A percentile compares a stretch with the other conserved stretches of the same genome.
Conservation (phyloP, 345 rosid genomes). For the Populus alba region DNA sequence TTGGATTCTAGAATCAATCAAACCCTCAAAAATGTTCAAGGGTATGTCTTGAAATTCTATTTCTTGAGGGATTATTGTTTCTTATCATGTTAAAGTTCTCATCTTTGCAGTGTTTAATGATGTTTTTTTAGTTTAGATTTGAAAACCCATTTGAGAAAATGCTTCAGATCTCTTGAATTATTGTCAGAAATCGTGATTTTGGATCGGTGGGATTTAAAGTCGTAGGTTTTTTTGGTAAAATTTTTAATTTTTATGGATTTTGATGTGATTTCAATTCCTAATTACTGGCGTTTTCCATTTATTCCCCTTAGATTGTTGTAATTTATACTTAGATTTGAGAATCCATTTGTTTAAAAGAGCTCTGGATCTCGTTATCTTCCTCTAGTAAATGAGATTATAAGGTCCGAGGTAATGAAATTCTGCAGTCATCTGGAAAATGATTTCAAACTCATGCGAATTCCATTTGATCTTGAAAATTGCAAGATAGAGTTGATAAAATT, state of each 20-base stretch:
- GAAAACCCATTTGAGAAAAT: conserved; percentile 9
- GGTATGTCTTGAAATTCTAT: conserved; percentile 33
- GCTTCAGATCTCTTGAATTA: conserved; percentile 25
- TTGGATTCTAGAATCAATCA: conserved; percentile 86
- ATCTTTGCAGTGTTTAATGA: conserved; percentile 19
- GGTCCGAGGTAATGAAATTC: not conserved
- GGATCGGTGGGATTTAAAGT: not conserved
- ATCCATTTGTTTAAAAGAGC: not conserved
- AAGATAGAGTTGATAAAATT: not conserved
- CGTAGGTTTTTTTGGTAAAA: not conserved
- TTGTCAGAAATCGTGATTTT: not conserved
- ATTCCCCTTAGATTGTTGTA: not conserved
- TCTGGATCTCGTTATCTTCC: not conserved
- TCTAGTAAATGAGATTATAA: not conserved
- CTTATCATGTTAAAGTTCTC: conserved; percentile 7
- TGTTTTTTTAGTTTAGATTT: conserved; percentile 3
- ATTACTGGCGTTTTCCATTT: not conserved
- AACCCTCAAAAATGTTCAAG: conserved; percentile 86
- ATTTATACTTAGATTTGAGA: not conserved
- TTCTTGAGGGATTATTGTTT: not conserved
- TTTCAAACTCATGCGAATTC: not conserved
- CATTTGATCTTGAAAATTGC: not conserved
- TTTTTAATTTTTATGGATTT: not conserved
- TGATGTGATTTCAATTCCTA: not conserved
- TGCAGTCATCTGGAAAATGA: not conserved